Base-by-base conservation (phyloP, 2,329 filamentous ascomycete species). In the Aspergillus sp. region DNA sequence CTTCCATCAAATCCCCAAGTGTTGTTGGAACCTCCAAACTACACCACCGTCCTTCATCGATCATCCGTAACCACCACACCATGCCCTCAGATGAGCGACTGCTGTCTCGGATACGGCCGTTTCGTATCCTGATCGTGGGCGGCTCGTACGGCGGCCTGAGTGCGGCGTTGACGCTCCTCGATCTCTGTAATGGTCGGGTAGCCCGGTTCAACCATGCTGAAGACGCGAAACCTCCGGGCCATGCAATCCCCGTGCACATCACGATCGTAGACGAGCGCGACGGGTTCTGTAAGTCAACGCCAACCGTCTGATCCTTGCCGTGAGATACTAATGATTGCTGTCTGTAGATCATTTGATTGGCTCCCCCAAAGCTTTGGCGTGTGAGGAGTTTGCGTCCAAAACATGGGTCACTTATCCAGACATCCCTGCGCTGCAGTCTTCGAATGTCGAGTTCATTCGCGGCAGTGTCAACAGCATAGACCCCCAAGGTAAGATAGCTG, bases 211-310 rank as follows among this genome's bases (percentile, higher is more conserved):
- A 62, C 49, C 62, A 45, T 50, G 54, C 66, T 51, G 17, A 59
- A 53, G 44, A 62, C 54, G 47, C 63, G 54, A 46, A 62, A 17
- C 43, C 60, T 34, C 55, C 55, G 50, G 51, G 55, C 17, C 74
- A 76, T 42, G 76, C 75, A 20, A 75, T 87, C 42, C 78, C 82
- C 1, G 71, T 89, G 13, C 81, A 90, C 34, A 85, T 92, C 47
- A 91, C 87, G 19, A 80, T 92, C 19, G 84, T 89, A 20, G 88
- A 92, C 62, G 87, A 91, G 69, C 78, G 87, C n/a, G 88, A 92
- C 75, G 89, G 89, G n/a, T 91, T 85, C 68, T 91, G 88, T 91
- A 76, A 17, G 59, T 36, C 21, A 38, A 6, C 13, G 5, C 14
- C 3, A 7, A 9, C 3, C 3, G 5, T n/a, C 43, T 19, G 43